phyloP scores from a whole-genome alignment of 2,329 filamentous ascomycete genomes.

The Laburnicola sp. region DNA sequence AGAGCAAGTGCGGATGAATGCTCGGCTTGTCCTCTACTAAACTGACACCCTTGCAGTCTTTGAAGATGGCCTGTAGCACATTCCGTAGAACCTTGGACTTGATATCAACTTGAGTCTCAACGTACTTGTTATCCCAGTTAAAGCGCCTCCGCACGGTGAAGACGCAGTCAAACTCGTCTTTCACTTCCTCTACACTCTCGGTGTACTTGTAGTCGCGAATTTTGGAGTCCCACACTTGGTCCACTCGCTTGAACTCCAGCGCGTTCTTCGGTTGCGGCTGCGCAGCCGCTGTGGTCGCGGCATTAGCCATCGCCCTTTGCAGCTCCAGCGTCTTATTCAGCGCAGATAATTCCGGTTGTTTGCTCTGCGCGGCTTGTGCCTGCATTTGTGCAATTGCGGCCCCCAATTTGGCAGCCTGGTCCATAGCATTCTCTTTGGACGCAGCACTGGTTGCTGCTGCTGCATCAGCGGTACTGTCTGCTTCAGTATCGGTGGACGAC shows the following conservation, averaged over 20 bases:
- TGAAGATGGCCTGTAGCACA: constrained; percentile 70
- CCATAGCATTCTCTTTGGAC: neutral
- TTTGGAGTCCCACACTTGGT: constrained; percentile 60
- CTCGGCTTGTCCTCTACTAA: constrained; percentile 78
- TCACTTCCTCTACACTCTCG: constrained; percentile 67
- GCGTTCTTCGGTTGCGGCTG: constrained; percentile 38
- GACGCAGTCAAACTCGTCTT: constrained; percentile 70
- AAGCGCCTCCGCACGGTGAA: constrained; percentile 84
- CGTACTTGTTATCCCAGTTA: constrained; percentile 81
- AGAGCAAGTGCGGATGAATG: constrained; percentile 53
- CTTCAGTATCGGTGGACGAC: constrained; percentile 12
- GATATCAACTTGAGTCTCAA: constrained; percentile 75
- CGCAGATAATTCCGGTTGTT: neutral
- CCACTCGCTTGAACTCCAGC: constrained; percentile 69
- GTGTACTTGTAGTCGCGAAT: constrained; percentile 64
- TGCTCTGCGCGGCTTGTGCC: constrained; percentile 14
- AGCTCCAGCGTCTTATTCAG: neutral
- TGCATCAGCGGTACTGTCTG: constrained; percentile 9
- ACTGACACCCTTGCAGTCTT: constrained; percentile 75
- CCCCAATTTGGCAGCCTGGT: constrained; percentile 20
- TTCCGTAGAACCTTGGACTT: constrained; percentile 79
- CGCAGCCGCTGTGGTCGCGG: constrained; percentile 13
- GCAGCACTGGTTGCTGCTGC: constrained; percentile 2
- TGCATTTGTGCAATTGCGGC: constrained; percentile 17
- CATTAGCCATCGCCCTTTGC: constrained; percentile 4